These are phyloP conservation scores for Yarrowia osloensis DNA, from an alignment of 805 yeast genomes.

Conservation along the genomic window DNA sequence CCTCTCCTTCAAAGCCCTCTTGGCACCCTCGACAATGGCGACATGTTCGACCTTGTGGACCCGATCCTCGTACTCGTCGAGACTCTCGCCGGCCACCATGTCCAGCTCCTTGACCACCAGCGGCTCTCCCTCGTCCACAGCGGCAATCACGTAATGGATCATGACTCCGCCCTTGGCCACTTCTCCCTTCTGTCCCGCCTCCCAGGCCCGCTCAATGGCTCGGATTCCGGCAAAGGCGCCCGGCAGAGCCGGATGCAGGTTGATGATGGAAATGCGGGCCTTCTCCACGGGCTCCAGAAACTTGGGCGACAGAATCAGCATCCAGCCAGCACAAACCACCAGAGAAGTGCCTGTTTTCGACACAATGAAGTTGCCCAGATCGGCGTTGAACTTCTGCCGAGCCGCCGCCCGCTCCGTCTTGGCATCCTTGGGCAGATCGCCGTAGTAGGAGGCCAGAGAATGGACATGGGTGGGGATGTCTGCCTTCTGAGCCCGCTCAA, in stretches of 20 bases:
- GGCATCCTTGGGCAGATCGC: conserved; percentile 71
- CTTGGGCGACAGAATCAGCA: conserved; percentile 81
- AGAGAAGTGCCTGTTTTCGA: conserved; percentile 67
- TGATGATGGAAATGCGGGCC: conserved; percentile 74
- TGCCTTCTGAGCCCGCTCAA: conserved; percentile 71
- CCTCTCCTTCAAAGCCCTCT: conserved; percentile 53
- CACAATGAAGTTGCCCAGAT: conserved; percentile 69
- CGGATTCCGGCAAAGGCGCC: conserved; percentile 96
- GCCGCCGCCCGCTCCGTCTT: conserved; percentile 58
- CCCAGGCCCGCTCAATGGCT: conserved; percentile 95
- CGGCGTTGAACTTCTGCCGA: conserved; percentile 72
- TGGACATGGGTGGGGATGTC: conserved; percentile 71
- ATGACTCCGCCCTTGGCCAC: conserved; percentile 83
- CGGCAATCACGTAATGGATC: conserved; percentile 96
- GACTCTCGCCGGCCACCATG: conserved; percentile 67
- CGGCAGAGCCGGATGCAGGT: conserved; percentile 95
- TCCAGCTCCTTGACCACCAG: conserved; percentile 77
- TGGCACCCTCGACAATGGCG: conserved; percentile 92
- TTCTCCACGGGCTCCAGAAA: conserved; percentile 67
- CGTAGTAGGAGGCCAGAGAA: conserved; percentile 68
- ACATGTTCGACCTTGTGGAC: conserved; percentile 83
- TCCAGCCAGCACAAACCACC: conserved; percentile 98
- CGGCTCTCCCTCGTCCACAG: conserved; percentile 93
- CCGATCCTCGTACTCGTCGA: conserved; percentile 77
- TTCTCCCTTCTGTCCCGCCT: conserved; percentile 86